Evolutionary conservation across 495 filamentous ascomycete genomes (phyloP).

Genomic region (Hyphodiscus hymeniophilus): DNA sequence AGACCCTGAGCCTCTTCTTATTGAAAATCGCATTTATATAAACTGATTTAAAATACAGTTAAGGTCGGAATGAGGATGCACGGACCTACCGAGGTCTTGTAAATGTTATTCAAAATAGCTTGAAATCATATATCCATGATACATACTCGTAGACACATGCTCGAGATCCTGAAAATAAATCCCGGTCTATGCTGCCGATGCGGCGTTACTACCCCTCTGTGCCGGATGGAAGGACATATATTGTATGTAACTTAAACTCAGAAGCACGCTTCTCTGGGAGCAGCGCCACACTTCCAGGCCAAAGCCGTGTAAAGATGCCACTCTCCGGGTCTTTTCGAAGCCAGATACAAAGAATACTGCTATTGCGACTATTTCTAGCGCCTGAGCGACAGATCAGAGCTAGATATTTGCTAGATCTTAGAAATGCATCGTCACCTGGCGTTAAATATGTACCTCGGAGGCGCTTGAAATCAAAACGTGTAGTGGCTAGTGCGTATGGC

Average conservation of each 20-base stretch:
- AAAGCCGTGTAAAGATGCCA: slow-evolving; percentile 2
- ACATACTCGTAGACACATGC: too few species aligned
- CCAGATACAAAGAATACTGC: background rate
- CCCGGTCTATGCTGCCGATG: too few species aligned
- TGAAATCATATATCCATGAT: too few species aligned
- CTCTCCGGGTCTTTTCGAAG: slow-evolving; percentile 1
- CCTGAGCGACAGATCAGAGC: background rate
- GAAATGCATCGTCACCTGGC: background rate
- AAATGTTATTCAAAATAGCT: too few species aligned
- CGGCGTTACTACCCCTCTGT: too few species aligned
- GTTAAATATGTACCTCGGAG: background rate
- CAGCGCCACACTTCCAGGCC: background rate
- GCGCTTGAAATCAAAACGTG: too few species aligned
- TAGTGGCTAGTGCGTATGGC: background rate
- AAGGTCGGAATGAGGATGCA: too few species aligned
- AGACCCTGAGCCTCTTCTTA: too few species aligned
- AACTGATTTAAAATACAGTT: too few species aligned
- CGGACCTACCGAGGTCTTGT: too few species aligned
- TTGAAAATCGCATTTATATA: too few species aligned
- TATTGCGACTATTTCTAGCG: background rate
- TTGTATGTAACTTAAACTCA: background rate
- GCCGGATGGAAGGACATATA: slow-evolving; percentile 3
- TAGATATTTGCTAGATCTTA: background rate
- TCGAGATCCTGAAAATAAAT: too few species aligned
- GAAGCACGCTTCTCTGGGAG: background rate